Conservation (phyloP, 495 filamentous ascomycete species). For the Xylona heveae region DNA sequence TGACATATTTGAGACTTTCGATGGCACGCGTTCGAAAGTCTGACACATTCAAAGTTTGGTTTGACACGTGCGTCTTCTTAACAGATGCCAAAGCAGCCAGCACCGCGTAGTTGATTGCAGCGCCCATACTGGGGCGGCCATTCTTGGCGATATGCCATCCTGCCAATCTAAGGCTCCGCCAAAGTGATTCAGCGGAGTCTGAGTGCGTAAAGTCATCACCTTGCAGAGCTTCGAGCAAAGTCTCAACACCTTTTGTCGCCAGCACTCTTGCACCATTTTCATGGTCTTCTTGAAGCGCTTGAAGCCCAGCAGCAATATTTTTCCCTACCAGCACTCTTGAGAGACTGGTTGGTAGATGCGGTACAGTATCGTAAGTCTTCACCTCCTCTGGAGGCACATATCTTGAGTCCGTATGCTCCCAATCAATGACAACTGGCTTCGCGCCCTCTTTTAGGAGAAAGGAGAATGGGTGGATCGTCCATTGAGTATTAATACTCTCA, state of each 20-base stretch:
- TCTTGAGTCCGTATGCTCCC: constrained; percentile 36
- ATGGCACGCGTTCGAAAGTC: too few relatives aligned
- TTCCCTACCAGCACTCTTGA: constrained; percentile 33
- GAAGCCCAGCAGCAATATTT: constrained; percentile 22
- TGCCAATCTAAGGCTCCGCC: constrained; percentile 29
- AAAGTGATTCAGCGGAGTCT: constrained; percentile 23
- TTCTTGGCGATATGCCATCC: constrained; percentile 45
- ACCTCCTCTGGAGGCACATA: constrained; percentile 32
- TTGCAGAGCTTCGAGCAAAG: constrained; percentile 21
- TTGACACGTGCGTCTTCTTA: too few relatives aligned
- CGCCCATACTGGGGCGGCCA: constrained; percentile 39
- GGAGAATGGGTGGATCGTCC: constrained; percentile 41
- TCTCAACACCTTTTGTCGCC: constrained; percentile 23
- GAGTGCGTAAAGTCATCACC: constrained; percentile 7
- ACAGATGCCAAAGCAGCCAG: constrained; percentile 22
- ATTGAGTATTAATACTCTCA: constrained; percentile 25
- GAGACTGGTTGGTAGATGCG: constrained; percentile 31
- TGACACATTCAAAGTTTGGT: too few relatives aligned
- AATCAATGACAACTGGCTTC: constrained; percentile 22
- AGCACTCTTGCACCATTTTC: constrained; percentile 35
- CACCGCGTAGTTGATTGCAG: constrained; percentile 30
- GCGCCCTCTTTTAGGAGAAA: constrained; percentile 25
- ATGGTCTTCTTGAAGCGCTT: constrained; percentile 26
- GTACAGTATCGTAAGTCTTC: constrained; percentile 26
- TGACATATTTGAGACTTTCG: too few relatives aligned